phyloP scores from a whole-genome alignment of 306 rosid genomes.

The Amphicarpaea edgeworthii region DNA sequence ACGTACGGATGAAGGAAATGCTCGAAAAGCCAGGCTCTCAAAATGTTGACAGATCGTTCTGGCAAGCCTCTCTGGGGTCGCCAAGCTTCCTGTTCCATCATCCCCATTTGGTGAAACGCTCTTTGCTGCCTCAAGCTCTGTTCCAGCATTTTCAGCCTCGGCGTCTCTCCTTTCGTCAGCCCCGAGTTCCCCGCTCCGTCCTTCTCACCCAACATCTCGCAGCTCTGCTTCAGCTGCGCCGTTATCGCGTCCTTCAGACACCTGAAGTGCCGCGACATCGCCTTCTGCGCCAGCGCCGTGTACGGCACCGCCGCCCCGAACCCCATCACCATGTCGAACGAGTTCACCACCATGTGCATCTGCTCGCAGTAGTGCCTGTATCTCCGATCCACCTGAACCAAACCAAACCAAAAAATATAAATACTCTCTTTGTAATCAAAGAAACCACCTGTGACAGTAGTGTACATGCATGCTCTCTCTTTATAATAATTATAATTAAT shows the following conservation, averaged over 20 bases:
- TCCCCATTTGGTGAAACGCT: slow-evolving; percentile 96
- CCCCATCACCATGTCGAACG: slow-evolving; percentile 93
- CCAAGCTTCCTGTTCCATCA: slow-evolving; percentile 99
- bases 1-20: slow-evolving; percentile 99
- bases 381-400: slow-evolving; percentile 82
- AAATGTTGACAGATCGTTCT: slow-evolving; percentile 96
- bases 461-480: slow-evolving; percentile 39
- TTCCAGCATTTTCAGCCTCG: slow-evolving; percentile 84
- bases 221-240: slow-evolving; percentile 77
- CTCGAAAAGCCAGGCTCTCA: slow-evolving; percentile 99
- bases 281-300: slow-evolving; percentile 89
- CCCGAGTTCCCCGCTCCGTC: slow-evolving; percentile 81
- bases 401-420: too few species aligned
- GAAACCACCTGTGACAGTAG: background rate
- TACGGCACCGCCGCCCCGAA: slow-evolving; percentile 91
- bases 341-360: slow-evolving; percentile 96
- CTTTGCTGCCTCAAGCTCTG: slow-evolving; percentile 94
- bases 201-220: slow-evolving; percentile 87
- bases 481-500: too few species aligned
- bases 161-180: slow-evolving; percentile 94
- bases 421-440: too few species aligned
- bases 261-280: slow-evolving; percentile 95
- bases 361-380: slow-evolving; percentile 93
- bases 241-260: slow-evolving; percentile 85
- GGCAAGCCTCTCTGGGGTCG: slow-evolving; percentile 98